These are phyloP conservation scores for Trichosporon sp. DNA, from an alignment of 1,284 basidiomycete species.

Conservation along the genomic window DNA sequence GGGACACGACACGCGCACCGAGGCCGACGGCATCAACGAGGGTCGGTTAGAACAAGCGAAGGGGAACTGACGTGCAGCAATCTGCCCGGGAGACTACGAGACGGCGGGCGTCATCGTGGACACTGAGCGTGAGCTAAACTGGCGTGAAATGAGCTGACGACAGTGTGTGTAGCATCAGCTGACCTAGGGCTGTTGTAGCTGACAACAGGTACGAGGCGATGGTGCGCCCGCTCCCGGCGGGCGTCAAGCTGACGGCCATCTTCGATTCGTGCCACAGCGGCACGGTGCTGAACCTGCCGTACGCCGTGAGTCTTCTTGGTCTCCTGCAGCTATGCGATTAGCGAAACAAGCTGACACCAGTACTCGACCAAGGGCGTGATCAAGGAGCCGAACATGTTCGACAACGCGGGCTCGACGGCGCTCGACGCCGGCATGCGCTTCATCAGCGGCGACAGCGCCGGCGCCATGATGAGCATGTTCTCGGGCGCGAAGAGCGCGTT, in stretches of 20 bases:
- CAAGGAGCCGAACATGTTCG: slow-evolving; percentile 81
- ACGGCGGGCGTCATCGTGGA: slow-evolving; percentile 71
- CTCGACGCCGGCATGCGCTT: slow-evolving; percentile 51
- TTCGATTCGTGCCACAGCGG: slow-evolving; percentile 60
- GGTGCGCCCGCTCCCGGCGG: slow-evolving; percentile 63
- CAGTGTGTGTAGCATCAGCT: slow-evolving; percentile 13
- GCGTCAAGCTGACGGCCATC: slow-evolving; percentile 82
- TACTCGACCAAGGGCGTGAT: slow-evolving; percentile 92
- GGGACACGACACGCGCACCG: slow-evolving; percentile 58
- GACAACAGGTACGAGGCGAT: slow-evolving; percentile 55
- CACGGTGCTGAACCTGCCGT: slow-evolving; percentile 52
- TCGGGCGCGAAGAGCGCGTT: slow-evolving; percentile 24
- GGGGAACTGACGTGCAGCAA: slow-evolving; percentile 46
- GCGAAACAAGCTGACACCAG: slow-evolving; percentile 14
- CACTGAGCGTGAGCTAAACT: slow-evolving; percentile 39
- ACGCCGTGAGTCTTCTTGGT: slow-evolving; percentile 33
- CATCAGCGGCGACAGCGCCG: slow-evolving; percentile 63
- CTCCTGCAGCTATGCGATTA: background rate
- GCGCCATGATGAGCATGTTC: slow-evolving; percentile 57
- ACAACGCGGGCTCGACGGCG: slow-evolving; percentile 71
- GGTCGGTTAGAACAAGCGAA: slow-evolving; percentile 29
- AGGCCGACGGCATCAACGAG: slow-evolving; percentile 47
- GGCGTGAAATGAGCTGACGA: background rate
- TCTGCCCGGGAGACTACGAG: slow-evolving; percentile 80
- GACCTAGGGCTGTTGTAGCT: background rate